Conservation (phyloP, 805 yeast species). For the Ogataea zsoltii region DNA sequence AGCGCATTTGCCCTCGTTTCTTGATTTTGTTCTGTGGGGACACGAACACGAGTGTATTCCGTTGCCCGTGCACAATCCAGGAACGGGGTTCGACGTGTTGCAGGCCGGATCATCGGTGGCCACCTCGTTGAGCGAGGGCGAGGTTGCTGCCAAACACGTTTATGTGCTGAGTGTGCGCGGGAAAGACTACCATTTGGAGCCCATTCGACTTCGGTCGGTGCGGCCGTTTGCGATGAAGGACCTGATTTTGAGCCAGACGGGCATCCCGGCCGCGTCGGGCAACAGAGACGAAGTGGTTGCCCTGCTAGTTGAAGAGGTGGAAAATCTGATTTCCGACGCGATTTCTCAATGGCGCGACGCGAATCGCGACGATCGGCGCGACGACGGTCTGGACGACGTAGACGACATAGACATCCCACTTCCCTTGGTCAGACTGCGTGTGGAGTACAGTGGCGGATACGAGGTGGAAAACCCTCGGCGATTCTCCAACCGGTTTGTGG, state of each 20-base stretch:
- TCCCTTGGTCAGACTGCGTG: constrained; percentile 79
- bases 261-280: constrained; percentile 59
- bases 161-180: constrained; percentile 70
- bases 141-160: constrained; percentile 70
- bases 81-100: constrained; percentile 69
- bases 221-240: constrained; percentile 82
- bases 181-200: constrained; percentile 54
- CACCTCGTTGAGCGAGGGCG: constrained; percentile 85
- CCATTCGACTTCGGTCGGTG: constrained; percentile 65
- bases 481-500: constrained; percentile 88
- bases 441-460: constrained; percentile 87
- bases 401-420: constrained; percentile 54
- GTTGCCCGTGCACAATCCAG: constrained; percentile 58
- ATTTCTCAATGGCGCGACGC: constrained; percentile 44
- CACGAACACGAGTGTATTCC: constrained; percentile 96
- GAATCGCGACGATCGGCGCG: constrained; percentile 15
- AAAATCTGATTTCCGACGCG: constrained; percentile 63
- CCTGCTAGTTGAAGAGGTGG: constrained; percentile 64
- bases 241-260: constrained; percentile 53
- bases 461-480: constrained; percentile 90
- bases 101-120: constrained; percentile 96
- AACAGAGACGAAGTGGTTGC: constrained; percentile 60
- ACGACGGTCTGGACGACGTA: constrained; percentile 28
- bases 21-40: constrained; percentile 92
- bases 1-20: constrained; percentile 72